phyloP scores from a whole-genome alignment of 1,284 basidiomycete genomes.

The Cryptococcus sp. region DNA sequence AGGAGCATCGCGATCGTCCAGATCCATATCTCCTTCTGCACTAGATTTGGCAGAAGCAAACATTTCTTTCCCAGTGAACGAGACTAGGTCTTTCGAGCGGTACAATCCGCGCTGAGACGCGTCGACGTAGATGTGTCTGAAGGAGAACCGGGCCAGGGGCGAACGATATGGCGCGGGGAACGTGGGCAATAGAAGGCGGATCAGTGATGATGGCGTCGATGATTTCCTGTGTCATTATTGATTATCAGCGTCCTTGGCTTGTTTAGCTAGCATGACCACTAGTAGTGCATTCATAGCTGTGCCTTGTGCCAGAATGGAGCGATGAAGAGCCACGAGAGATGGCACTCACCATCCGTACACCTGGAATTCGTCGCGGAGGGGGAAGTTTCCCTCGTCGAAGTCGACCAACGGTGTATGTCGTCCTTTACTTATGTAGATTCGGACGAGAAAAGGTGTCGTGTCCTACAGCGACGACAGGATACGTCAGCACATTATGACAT shows the following conservation, averaged over 20 bases:
- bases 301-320: no score
- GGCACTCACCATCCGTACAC: slow-evolving; percentile 49
- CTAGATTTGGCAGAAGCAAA: neutral
- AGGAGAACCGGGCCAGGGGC: slow-evolving; percentile 39
- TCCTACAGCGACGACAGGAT: neutral
- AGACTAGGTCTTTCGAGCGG: slow-evolving; percentile 36
- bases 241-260: neutral
- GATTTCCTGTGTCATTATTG: slow-evolving; percentile 30
- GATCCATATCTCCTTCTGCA: neutral
- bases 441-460: slow-evolving; percentile 43
- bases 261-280: neutral
- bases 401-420: slow-evolving; percentile 43
- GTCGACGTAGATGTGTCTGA: slow-evolving; percentile 50
- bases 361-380: slow-evolving; percentile 40
- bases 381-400: slow-evolving; percentile 45
- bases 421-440: slow-evolving; percentile 46
- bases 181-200: slow-evolving; percentile 41
- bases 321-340: no score
- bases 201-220: slow-evolving; percentile 42
- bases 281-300: neutral
- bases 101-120: slow-evolving; percentile 44
- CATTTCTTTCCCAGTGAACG: slow-evolving; percentile 42
- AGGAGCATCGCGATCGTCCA: slow-evolving; percentile 10
- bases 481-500: neutral
- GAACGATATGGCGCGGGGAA: slow-evolving; percentile 46